Conservation (phyloP, 441 rosid species). For the Mallotus japonicus region DNA sequence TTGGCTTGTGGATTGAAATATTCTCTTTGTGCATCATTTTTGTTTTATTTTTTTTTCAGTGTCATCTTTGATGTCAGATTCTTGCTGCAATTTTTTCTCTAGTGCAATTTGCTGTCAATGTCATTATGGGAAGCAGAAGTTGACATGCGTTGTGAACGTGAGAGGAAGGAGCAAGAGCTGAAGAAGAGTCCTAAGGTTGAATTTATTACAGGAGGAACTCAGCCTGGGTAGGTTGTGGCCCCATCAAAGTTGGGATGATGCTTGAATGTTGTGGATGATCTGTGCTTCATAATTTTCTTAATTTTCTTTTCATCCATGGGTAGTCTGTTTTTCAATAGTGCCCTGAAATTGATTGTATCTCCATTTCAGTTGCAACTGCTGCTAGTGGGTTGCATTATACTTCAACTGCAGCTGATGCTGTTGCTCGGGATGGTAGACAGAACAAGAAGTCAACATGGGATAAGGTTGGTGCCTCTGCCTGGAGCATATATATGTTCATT, state of each 20-base stretch:
- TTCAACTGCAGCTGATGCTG: conserved; percentile 44
- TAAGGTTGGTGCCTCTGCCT: conserved; percentile 49
- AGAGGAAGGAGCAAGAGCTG: conserved; percentile 89
- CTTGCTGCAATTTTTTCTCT: not conserved
- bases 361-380: conserved; percentile 45
- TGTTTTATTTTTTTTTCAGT: not conserved
- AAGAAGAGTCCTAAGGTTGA: conserved; percentile 82
- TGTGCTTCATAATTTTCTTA: not conserved
- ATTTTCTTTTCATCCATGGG: not conserved
- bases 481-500: conserved; percentile 6
- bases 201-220: conserved; percentile 62
- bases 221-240: conserved; percentile 51
- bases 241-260: conserved; percentile 56
- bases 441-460: conserved; percentile 98
- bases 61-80: not conserved
- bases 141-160: conserved; percentile 75
- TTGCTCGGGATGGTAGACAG: conserved; percentile 67
- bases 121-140: conserved; percentile 46
- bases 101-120: conserved; percentile 4
- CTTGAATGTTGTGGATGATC: conserved; percentile 27
- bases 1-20: not conserved
- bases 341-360: conserved; percentile 27
- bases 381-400: conserved; percentile 24
- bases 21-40: no score
- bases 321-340: conserved; percentile 4